phyloP scores from a whole-genome alignment of 106 monocot species.

The Alisma plantagoaquatica region DNA sequence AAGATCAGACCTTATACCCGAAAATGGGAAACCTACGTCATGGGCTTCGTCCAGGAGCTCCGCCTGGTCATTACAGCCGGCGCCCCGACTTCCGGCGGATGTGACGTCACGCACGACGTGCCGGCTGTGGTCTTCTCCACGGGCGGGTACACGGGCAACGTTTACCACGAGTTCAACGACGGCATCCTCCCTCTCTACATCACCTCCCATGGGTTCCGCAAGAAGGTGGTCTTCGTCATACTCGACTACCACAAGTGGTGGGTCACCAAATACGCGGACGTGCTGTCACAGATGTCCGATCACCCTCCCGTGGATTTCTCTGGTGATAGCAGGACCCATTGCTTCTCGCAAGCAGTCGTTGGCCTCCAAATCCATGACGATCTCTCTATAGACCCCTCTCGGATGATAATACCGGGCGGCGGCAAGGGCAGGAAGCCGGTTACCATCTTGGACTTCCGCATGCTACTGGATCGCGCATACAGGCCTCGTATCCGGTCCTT shows the following conservation, averaged over 20 bases:
- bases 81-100: constrained; percentile 7
- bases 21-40: constrained; percentile 5
- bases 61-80: not conserved
- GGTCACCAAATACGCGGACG: constrained; percentile 36
- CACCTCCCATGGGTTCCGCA: constrained; percentile 31
- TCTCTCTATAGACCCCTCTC: too few relatives aligned
- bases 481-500: constrained; percentile 18
- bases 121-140: constrained; percentile 67
- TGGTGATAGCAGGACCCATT: constrained; percentile 31
- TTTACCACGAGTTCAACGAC: constrained; percentile 80
- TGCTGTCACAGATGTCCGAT: constrained; percentile 41
- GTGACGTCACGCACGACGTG: constrained; percentile 48
- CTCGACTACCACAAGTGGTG: constrained; percentile 52
- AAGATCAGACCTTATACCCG: constrained; percentile 1
- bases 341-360: too few relatives aligned
- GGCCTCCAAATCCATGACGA: too few relatives aligned
- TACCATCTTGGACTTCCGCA: too few relatives aligned
- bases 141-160: too few relatives aligned
- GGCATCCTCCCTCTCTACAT: constrained; percentile 60
- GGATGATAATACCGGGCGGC: too few relatives aligned
- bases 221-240: constrained; percentile 34
- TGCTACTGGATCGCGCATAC: too few relatives aligned
- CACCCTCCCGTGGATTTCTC: constrained; percentile 20
- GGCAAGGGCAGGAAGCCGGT: too few relatives aligned
- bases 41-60: constrained; percentile 51